Evolutionary conservation across 2,329 filamentous ascomycete genomes (phyloP), one percentile per base, ranked within the genome.

Genomic region (Didymella keratinophila): DNA sequence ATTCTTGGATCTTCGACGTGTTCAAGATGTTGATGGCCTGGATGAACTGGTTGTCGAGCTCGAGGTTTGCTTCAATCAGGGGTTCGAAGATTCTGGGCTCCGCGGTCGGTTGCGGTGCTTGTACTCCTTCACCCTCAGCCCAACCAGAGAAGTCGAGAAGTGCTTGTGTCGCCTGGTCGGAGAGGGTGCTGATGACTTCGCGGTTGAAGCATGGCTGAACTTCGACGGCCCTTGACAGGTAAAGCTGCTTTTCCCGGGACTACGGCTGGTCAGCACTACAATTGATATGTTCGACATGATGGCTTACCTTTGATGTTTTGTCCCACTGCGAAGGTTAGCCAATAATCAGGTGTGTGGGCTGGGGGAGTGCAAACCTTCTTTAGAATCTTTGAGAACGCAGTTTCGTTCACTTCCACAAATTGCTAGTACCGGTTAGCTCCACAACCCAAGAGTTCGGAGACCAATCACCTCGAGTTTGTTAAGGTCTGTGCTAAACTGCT

Each of bases 121-220:
- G 90, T 71, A 98, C 89, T 76, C 96, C 91, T 69, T 98, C 95
- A 21, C 95, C 95, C 78, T 99, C 95, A 20, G 93, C 93, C 94
- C 94, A 98, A 34, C 94, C 95, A 52, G 94, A 94, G 45, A 98
- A 87, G 73, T 98, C 95, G 67, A 98, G 89, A 36, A 97, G 81
- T 68, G 93, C 96, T n/a, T 93, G 97, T 0, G 95, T 98, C 9
- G 95, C 95, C 79, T 97, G 93, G 67, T 99, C 95, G 4, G 95
- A 97, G 11, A 99, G 85, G 72, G 96, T 94, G 78, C 93, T 96
- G 72, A 99, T 96, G 68, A 98, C 93, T 65, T 96, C 92, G 44
- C 94, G 89, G 78, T 99, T 98, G 84, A 98, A 99, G 78, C 96
- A 98, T 7, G 95, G 95, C 72, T 98, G 95, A 8, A 98, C 93